These are phyloP conservation scores for Fragilariopsis cylindrus DNA, from an alignment of 108 stramenopile species.

Conservation along the genomic window DNA sequence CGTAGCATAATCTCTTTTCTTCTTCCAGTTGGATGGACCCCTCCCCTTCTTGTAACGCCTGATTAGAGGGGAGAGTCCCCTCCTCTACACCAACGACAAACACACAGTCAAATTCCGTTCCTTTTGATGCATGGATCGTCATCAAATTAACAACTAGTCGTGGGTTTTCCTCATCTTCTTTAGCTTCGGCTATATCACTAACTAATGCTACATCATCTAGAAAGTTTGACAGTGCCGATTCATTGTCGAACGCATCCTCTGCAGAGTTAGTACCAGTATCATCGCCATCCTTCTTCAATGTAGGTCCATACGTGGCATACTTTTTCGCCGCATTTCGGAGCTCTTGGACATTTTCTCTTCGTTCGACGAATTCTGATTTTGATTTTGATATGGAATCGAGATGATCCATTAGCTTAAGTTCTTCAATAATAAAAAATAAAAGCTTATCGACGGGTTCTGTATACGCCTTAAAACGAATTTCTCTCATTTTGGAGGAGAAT, in stretches of 20 bases:
- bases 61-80: slow-evolving; percentile 65
- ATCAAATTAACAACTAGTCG: slow-evolving; percentile 76
- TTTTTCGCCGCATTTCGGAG: slow-evolving; percentile 61
- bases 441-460: slow-evolving; percentile 43
- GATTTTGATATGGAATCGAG: slow-evolving; percentile 77
- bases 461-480: slow-evolving; percentile 44
- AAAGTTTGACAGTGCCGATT: slow-evolving; percentile 61
- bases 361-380: slow-evolving; percentile 66
- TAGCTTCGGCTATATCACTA: slow-evolving; percentile 61
- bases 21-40: slow-evolving; percentile 77
- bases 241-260: slow-evolving; percentile 28
- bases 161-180: slow-evolving; percentile 32
- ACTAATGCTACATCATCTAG: slow-evolving; percentile 80
- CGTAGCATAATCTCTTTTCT: slow-evolving; percentile 89
- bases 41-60: slow-evolving; percentile 51
- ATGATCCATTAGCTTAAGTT: slow-evolving; percentile 55
- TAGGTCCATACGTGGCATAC: slow-evolving; percentile 56
- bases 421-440: slow-evolving; percentile 51
- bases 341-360: slow-evolving; percentile 67
- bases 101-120: slow-evolving; percentile 91
- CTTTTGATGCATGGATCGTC: slow-evolving; percentile 92
- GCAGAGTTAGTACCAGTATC: not conserved
- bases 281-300: slow-evolving; percentile 20
- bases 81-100: slow-evolving; percentile 89
- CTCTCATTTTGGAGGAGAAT: slow-evolving; percentile 57